Evolutionary conservation across 208 protist species (phyloP).

Genomic region (Trypanosoma melophagium): DNA sequence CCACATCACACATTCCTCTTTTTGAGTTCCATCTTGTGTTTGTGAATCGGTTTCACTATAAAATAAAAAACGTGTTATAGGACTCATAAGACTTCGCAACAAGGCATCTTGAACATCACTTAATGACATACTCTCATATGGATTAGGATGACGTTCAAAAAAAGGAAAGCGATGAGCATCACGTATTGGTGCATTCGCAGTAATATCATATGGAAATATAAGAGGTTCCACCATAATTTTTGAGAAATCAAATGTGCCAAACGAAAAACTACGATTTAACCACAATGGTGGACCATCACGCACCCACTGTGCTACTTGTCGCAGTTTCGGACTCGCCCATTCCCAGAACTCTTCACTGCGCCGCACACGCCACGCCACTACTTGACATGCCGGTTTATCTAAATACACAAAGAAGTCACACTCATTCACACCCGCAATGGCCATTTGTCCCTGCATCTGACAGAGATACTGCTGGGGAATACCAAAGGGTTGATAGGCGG

Average conservation of each 20-base stretch:
- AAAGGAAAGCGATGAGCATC: constrained; percentile 60
- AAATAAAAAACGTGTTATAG: constrained; percentile 37
- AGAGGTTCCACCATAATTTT: constrained; percentile 62
- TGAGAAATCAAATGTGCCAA: constrained; percentile 68
- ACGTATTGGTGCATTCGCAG: constrained; percentile 33
- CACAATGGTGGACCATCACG: constrained; percentile 49
- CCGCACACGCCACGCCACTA: constrained; percentile 78
- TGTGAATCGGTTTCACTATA: constrained; percentile 2
- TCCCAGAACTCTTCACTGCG: constrained; percentile 70
- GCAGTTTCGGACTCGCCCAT: constrained; percentile 80
- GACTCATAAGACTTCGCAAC: constrained; percentile 16
- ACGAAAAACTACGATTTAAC: constrained; percentile 64
- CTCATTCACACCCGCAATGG: constrained; percentile 76
- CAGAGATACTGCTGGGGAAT: constrained; percentile 88
- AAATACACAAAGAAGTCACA: constrained; percentile 93
- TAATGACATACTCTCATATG: constrained; percentile 25
- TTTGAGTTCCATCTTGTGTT: neutral
- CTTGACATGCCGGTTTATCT: constrained; percentile 49
- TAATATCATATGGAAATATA: constrained; percentile 77
- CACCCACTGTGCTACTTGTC: constrained; percentile 65
- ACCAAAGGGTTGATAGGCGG: constrained; percentile 55
- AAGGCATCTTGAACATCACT: constrained; percentile 9
- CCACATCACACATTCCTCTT: neutral
- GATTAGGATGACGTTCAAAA: constrained; percentile 45
- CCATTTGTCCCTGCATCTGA: constrained; percentile 91